Conservation (phyloP, 2,329 filamentous ascomycete genomes). For the Fusarium clavum region DNA sequence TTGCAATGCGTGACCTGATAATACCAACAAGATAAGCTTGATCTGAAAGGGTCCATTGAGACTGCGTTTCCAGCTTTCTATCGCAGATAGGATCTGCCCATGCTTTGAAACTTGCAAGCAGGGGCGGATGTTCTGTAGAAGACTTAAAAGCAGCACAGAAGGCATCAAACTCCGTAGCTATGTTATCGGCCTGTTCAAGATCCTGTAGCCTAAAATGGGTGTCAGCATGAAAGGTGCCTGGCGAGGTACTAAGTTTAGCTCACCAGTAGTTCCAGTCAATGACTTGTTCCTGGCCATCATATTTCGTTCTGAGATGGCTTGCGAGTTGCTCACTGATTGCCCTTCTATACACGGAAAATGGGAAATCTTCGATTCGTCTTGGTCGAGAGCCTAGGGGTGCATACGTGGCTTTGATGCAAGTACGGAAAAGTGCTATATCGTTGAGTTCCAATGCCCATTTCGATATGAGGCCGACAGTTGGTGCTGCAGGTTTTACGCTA, state of each 20-base stretch:
- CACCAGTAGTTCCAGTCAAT: slow-evolving; percentile 19
- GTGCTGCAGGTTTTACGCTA: neutral
- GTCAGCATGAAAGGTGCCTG: neutral
- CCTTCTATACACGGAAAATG: neutral
- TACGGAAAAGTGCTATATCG: neutral
- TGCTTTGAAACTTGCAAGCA: slow-evolving; percentile 10
- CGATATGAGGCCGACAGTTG: neutral
- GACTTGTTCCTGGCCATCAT: neutral
- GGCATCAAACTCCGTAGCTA: neutral
- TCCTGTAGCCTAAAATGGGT: neutral
- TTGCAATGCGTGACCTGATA: neutral
- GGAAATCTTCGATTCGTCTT: accelerated
- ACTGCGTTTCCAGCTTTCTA: slow-evolving; percentile 5
- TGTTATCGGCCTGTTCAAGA: neutral
- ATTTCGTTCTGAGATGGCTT: neutral
- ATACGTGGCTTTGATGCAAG: neutral
- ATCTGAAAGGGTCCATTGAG: slow-evolving; percentile 1
- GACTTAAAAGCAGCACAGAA: neutral
- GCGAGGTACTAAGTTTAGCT: neutral
- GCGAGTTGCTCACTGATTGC: neutral
- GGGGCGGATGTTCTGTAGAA: neutral
- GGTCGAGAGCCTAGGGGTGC: neutral
- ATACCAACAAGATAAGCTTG: neutral
- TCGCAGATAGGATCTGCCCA: neutral
- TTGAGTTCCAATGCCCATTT: slow-evolving; percentile 21